Evolutionary conservation across 2,329 filamentous ascomycete genomes (phyloP).

Genomic region (Stachybotrys elegans): DNA sequence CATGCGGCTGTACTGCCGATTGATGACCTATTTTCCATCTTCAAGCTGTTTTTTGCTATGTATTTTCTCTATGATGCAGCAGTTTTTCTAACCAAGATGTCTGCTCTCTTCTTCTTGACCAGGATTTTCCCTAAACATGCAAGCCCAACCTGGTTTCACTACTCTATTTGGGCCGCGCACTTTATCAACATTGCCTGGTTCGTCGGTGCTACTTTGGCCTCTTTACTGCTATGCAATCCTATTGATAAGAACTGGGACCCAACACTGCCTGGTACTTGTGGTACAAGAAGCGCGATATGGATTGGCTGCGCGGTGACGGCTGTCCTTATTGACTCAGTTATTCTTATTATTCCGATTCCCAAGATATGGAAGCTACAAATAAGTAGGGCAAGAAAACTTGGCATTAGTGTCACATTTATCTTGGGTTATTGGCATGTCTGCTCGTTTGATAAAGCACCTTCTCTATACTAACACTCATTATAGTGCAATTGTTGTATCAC

Average conservation of each 20-base stretch:
- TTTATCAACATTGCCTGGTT: slow-evolving; percentile 2
- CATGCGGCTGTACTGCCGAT: neutral
- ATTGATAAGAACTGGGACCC: slow-evolving; percentile 4
- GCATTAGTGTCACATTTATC: neutral
- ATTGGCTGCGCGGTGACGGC: neutral
- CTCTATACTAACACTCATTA: too few relatives aligned
- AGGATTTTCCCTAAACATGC: neutral
- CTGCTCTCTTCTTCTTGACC: slow-evolving; percentile 3
- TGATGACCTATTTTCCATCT: neutral
- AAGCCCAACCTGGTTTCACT: slow-evolving; percentile 1
- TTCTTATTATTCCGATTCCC: neutral
- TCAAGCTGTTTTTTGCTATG: neutral
- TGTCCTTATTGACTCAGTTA: neutral
- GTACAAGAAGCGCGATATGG: neutral
- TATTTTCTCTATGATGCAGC: neutral
- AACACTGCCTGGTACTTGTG: neutral
- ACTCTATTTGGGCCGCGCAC: neutral
- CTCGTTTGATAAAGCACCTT: too few relatives aligned
- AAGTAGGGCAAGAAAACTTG: neutral
- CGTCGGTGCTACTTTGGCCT: slow-evolving; percentile 1
- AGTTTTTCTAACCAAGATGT: neutral
- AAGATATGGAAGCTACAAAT: neutral
- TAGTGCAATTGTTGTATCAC: too few relatives aligned
- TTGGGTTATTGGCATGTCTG: neutral
- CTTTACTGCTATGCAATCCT: slow-evolving; percentile 2